These are phyloP conservation scores for Termitomyces sp. DNA, from an alignment of 768 basidiomycete genomes.

Conservation along the genomic window DNA sequence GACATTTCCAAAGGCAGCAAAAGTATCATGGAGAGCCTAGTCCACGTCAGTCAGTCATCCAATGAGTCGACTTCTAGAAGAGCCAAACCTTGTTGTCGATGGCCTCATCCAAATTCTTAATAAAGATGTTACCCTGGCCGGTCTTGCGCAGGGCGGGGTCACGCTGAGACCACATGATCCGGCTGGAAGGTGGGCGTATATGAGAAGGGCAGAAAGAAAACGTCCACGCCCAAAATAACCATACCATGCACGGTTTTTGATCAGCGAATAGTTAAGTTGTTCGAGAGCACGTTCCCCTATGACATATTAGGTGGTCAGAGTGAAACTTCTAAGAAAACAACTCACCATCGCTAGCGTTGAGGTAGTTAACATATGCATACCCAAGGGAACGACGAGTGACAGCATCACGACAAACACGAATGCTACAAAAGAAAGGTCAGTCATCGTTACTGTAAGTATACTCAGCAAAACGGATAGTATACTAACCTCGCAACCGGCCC, in stretches of 20 bases:
- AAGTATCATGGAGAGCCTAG: conserved; percentile 98
- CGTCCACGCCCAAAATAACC: conserved; percentile 18
- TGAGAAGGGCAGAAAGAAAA: conserved; percentile 8
- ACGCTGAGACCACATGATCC: conserved; percentile 99
- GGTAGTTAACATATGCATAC: conserved; percentile 99
- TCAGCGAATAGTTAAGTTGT: conserved; percentile 98
- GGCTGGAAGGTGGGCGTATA: conserved; percentile 43
- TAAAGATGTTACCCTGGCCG: conserved; percentile 99
- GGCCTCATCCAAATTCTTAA: conserved; percentile 96
- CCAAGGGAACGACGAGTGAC: conserved; percentile 99
- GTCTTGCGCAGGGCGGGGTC: conserved; percentile 99
- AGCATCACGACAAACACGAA: conserved; percentile 99
- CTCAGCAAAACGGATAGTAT: conserved; percentile 21
- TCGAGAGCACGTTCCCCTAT: conserved; percentile 96
- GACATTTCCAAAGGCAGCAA: conserved; percentile 98
- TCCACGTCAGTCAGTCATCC: neutral
- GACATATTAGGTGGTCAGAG: conserved; percentile 10
- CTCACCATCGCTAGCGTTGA: conserved; percentile 90
- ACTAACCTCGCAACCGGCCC: conserved; percentile 92
- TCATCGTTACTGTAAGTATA: neutral
- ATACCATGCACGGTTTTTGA: conserved; percentile 96
- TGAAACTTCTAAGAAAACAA: conserved; percentile 10
- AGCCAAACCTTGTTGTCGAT: conserved; percentile 91
- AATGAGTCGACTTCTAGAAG: neutral
- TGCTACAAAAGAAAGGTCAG: conserved; percentile 43